Base-by-base conservation (phyloP, 768 basidiomycete species). In the Psilocybe sp. region DNA sequence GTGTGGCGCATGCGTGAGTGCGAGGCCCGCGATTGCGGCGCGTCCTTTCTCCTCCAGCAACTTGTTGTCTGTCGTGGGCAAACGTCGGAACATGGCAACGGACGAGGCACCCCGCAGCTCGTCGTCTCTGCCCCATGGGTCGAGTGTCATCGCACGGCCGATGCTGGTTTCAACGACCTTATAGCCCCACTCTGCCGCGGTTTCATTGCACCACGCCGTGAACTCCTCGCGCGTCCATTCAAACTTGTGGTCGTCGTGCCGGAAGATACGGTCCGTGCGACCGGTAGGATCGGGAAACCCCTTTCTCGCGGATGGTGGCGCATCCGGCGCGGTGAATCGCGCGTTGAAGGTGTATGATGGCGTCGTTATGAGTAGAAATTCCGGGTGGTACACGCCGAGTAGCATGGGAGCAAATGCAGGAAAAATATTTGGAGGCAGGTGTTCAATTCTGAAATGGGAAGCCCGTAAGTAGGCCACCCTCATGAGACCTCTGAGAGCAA, bases 151-250 rank as follows among this genome's bases (percentile, higher is more conserved):
- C 3, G 87, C 67, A 3, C 67, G 69, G 0, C 91, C 91, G 15
- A 92, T 72, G 4, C 79, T 78, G 4, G 75, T 69, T 10, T 80
- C 62, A 20, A 81, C 72, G 9, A 90, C 82, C 1, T 70, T 70
- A 55, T 93, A 93, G 0, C 87, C 89, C 87, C 87, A 93, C 42
- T 80, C 74, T 4, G 60, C 61, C 0, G 86, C 89, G 2, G 68
- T 70, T 0, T 59, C 61, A 10, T 66, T 54, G 60, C 90, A 92
- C 81, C 85, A 89, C 13, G 55, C 57, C 15, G 62, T 58, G 61
- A 92, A 96, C 59, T 95, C 92, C 2, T 81, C 79, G 0, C 67
- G 62, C 0, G 90, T 93, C 87, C 89, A 95, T 64, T 96, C 92
- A 54, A 94, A 92, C 57, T 92, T 87, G 66, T 96, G 92, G 56